Base-by-base conservation (phyloP, 2,329 filamentous ascomycete species). In the Gnomoniopsis smithogilvyi region DNA sequence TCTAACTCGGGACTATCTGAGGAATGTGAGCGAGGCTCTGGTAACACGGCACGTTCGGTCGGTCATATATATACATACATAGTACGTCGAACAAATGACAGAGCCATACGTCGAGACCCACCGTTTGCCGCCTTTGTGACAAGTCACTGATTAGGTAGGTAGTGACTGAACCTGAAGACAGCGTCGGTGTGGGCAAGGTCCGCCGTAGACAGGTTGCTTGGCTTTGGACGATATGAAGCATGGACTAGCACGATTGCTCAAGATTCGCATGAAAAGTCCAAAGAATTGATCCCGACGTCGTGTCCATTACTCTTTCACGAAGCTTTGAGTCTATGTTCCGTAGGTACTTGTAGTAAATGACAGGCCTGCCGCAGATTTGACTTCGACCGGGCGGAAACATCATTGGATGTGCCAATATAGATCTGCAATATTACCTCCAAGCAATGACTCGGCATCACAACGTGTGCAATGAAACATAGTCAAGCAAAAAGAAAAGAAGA, bases 11-110 rank as follows among this genome's bases (percentile, higher is more conserved):
- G 57, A 55, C 57, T 59, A 59, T 51, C 24, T 46, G 55, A 51
- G 47, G 34, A 52, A 49, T 51, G 26, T 55, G 47, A 14, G 38
- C 36, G 26, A 59, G 47, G 4, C 56, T 22, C 46, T 22, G 47
- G 58, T 60, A 60, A 60, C 58, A 52, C 56, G 58, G 58, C 58
- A 60, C 58, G 51, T 56, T 60, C 38, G 52, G 58, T 49, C 52
- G 58, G 58, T 56, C 47, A 47, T 48, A 56, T 56, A 24, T 60
- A 49, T 30, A 47, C 48, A 56, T 56, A 24, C 56, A 49, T 30
- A 60, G 51, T 60, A 52, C 58, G 58, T 56, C 58, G 56, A 60
- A 51, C 50, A 45, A 33, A 58, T 47, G 50, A 47, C 46, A 50
- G 26, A 38, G 24, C 43, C 21, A 33, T 49, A 48, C 56, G 48